A percentile compares a stretch with the other conserved stretches of the same genome.
Evolutionary conservation across 1,284 basidiomycete species (phyloP).

Genomic region (Ceratobasidium sp.): DNA sequence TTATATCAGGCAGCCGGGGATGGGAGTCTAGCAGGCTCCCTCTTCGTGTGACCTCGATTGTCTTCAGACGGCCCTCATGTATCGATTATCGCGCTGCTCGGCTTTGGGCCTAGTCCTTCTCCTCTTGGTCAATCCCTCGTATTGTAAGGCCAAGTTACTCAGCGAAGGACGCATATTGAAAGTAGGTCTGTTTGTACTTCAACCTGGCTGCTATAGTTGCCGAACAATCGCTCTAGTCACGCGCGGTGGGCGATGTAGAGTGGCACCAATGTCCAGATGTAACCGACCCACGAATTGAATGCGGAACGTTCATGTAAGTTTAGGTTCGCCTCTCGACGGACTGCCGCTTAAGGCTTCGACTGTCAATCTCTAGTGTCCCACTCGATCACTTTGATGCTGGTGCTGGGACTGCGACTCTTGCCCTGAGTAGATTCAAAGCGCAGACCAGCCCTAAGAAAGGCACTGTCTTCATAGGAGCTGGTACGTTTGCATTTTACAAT

Average conservation of each 20-base stretch:
- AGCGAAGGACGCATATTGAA: neutral
- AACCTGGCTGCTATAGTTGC: neutral
- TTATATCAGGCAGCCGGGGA: no score
- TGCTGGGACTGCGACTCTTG: slow-evolving; percentile 11
- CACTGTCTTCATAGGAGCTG: slow-evolving; percentile 15
- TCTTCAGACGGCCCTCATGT: no score
- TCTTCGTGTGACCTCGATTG: no score
- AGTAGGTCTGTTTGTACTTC: no score
- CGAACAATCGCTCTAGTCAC: neutral
- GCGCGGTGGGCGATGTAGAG: slow-evolving; percentile 4
- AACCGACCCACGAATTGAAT: slow-evolving; percentile 1
- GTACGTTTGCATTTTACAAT: neutral
- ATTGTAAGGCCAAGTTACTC: no score
- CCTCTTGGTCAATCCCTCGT: no score
- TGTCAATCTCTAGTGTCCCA: neutral
- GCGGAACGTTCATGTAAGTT: slow-evolving; percentile 12
- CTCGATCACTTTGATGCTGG: slow-evolving; percentile 5
- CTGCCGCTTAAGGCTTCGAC: neutral
- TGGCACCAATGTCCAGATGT: slow-evolving; percentile 16
- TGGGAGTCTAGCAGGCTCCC: no score
- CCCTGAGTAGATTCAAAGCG: slow-evolving; percentile 6
- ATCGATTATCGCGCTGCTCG: no score
- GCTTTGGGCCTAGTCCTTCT: no score
- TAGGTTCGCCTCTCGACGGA: neutral
- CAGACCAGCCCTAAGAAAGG: slow-evolving; percentile 6